A percentile compares a stretch with the other conserved stretches of the same genome.
Conservation (phyloP, 2,329 filamentous ascomycete species). For the Epicoccum sorghinum region DNA sequence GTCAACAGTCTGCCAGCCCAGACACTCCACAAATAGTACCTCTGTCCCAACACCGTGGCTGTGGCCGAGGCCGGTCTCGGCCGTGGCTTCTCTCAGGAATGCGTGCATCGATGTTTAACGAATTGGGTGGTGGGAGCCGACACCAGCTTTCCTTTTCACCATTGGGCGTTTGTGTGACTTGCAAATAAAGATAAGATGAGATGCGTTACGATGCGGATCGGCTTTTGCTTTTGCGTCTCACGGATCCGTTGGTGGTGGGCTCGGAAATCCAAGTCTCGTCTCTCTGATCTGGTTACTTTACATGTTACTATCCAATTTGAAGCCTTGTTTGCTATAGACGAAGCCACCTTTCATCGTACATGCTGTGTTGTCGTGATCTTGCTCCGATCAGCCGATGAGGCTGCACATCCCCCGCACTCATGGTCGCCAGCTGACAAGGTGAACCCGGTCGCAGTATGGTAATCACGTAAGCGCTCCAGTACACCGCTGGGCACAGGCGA, state of each 20-base stretch:
- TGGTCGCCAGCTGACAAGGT: background rate
- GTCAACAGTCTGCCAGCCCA: slow-evolving; percentile 39
- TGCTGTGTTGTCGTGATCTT: background rate
- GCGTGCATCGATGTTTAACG: slow-evolving; percentile 44
- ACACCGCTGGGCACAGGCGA: too few species aligned
- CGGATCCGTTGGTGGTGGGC: slow-evolving; percentile 40
- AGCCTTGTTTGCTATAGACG: slow-evolving; percentile 39
- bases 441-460: background rate
- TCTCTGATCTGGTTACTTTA: slow-evolving; percentile 47
- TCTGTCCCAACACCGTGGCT: slow-evolving; percentile 15
- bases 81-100: slow-evolving; percentile 29
- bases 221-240: slow-evolving; percentile 35
- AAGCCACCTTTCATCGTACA: background rate
- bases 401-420: background rate
- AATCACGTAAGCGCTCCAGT: slow-evolving; percentile 8
- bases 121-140: slow-evolving; percentile 43
- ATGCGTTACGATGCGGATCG: slow-evolving; percentile 22
- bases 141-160: slow-evolving; percentile 38
- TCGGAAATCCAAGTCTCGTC: slow-evolving; percentile 34
- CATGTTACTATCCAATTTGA: slow-evolving; percentile 48
- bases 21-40: slow-evolving; percentile 33
- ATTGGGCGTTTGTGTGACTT: slow-evolving; percentile 47
- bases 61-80: slow-evolving; percentile 18
- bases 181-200: slow-evolving; percentile 17
- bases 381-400: too few species aligned